Conservation (phyloP, 306 rosid species). For the Acmispon strigosus region DNA sequence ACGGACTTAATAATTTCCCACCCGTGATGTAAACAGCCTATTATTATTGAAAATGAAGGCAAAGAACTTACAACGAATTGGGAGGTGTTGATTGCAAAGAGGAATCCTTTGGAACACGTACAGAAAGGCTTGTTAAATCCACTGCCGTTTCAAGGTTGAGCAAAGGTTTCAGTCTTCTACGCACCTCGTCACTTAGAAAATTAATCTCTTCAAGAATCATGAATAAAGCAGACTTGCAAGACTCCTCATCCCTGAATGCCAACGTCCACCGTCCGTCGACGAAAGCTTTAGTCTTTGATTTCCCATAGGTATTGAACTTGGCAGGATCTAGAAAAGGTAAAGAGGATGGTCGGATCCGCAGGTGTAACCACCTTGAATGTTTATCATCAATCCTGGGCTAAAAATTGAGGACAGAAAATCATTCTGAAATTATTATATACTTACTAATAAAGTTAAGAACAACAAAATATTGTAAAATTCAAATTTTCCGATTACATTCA, state of each 20-base stretch:
- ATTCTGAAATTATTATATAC: slow-evolving; percentile 2
- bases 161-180: slow-evolving; percentile 69
- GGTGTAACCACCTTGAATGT: slow-evolving; percentile 78
- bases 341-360: slow-evolving; percentile 78
- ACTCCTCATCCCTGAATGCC: slow-evolving; percentile 76
- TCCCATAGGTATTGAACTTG: slow-evolving; percentile 32
- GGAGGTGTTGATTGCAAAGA: slow-evolving; percentile 29
- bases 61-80: slow-evolving; percentile 32
- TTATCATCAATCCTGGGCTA: slow-evolving; percentile 82
- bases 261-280: slow-evolving; percentile 96
- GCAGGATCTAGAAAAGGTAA: slow-evolving; percentile 58
- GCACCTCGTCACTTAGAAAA: slow-evolving; percentile 52
- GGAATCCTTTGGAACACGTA: slow-evolving; percentile 24
- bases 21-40: slow-evolving; percentile 41
- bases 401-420: slow-evolving; percentile 17
- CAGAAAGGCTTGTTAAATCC: slow-evolving; percentile 27
- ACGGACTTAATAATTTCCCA: slow-evolving; percentile 36
- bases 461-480: slow-evolving; percentile 1
- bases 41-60: slow-evolving; percentile 20
- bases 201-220: slow-evolving; percentile 62
- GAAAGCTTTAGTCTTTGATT: slow-evolving; percentile 51
- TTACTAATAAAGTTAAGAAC: neutral
- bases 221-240: slow-evolving; percentile 58
- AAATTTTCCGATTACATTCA: neutral
- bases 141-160: slow-evolving; percentile 43